Evolutionary conservation across 495 filamentous ascomycete genomes (phyloP).

Genomic region (Aspergillus sparsus): DNA sequence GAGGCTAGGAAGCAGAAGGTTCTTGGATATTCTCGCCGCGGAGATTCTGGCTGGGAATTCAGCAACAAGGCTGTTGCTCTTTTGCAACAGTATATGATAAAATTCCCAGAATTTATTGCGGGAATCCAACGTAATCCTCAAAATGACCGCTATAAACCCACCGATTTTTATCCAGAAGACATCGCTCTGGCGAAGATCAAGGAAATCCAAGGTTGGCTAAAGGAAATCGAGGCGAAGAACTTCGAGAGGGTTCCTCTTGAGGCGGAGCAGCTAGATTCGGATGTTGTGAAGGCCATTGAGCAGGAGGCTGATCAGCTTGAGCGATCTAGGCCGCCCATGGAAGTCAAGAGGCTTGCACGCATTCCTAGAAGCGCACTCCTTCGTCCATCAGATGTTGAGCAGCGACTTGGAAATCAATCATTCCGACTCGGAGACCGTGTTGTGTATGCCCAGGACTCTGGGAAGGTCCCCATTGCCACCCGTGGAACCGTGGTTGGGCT

Average conservation of each 20-base stretch:
- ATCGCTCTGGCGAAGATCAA: conserved; percentile 63
- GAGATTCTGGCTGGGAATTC: conserved; percentile 89
- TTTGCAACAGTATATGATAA: conserved; percentile 84
- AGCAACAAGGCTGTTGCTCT: conserved; percentile 80
- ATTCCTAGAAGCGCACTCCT: conserved; percentile 86
- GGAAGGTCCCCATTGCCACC: conserved; percentile 91
- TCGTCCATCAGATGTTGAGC: conserved; percentile 88
- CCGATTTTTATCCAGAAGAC: conserved; percentile 79
- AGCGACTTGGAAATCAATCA: conserved; percentile 79
- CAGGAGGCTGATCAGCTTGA: conserved; percentile 64
- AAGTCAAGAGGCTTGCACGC: conserved; percentile 60
- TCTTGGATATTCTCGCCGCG: conserved; percentile 87
- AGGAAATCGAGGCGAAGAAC: conserved; percentile 80
- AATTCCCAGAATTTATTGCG: conserved; percentile 92
- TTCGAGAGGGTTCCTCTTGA: conserved; percentile 94
- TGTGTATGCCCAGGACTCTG: conserved; percentile 88
- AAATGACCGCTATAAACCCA: conserved; percentile 72
- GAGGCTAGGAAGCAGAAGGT: conserved; percentile 95
- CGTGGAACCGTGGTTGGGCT: conserved; percentile 91
- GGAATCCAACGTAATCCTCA: conserved; percentile 76
- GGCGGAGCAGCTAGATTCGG: conserved; percentile 92
- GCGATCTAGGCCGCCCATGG: conserved; percentile 53
- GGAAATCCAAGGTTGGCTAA: conserved; percentile 91
- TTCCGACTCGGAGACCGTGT: conserved; percentile 89
- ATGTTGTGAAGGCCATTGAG: conserved; percentile 81